phyloP scores from a whole-genome alignment of 2,329 filamentous ascomycete genomes.

The Beauveria medogensis region DNA sequence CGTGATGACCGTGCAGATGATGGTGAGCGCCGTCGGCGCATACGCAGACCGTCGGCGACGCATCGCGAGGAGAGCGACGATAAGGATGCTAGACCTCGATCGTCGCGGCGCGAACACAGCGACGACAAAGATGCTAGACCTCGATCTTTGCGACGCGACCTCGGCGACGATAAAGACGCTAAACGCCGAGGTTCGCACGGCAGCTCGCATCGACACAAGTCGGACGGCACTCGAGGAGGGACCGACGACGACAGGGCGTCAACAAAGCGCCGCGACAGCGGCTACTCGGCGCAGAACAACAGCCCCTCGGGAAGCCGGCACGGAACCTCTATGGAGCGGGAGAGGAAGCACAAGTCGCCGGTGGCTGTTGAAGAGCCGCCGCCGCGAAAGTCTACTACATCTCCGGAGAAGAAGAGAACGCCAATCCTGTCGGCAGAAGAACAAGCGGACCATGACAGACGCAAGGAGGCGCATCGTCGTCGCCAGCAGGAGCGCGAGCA shows the following conservation, averaged over 20 bases:
- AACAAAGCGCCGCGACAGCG: constrained; percentile 37
- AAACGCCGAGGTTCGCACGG: constrained; percentile 20
- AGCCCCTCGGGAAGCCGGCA: constrained; percentile 26
- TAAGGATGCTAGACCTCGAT: constrained; percentile 22
- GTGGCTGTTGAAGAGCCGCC: not conserved
- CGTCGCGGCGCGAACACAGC: constrained; percentile 10
- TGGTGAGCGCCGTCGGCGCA: not conserved
- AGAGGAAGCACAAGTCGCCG: not conserved
- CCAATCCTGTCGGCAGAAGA: constrained; percentile 29
- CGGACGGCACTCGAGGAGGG: constrained; percentile 25
- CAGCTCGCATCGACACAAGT: constrained; percentile 27
- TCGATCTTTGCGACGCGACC: constrained; percentile 13
- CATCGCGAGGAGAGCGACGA: constrained; percentile 21
- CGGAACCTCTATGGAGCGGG: constrained; percentile 38
- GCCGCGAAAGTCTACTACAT: not conserved
- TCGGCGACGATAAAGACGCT: constrained; percentile 16
- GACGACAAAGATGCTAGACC: constrained; percentile 21
- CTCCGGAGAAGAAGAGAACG: constrained; percentile 24
- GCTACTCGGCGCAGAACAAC: constrained; percentile 34
- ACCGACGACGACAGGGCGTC: constrained; percentile 20
- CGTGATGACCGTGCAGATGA: not conserved
- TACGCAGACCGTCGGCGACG: not conserved
- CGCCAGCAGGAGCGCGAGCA: constrained; percentile 12
- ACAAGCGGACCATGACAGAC: constrained; percentile 41
- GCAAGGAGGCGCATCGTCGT: constrained; percentile 34